Conservation (phyloP, 75 land plant species). For the Sequoiadendron giganteum region DNA sequence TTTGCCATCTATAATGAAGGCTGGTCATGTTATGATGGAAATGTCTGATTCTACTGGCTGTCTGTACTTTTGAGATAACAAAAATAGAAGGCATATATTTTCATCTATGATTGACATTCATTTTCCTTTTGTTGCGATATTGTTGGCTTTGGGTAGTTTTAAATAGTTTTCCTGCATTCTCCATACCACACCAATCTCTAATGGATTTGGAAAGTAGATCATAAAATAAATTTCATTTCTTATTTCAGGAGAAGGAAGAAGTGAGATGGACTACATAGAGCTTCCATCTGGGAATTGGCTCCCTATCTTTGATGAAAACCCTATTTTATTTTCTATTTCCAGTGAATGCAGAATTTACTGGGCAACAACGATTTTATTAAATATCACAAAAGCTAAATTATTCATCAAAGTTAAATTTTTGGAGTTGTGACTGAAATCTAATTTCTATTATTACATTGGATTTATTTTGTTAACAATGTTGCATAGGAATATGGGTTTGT, state of each 20-base stretch:
- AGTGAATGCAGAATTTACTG: no score
- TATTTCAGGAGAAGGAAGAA: constrained; percentile 31
- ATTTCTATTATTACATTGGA: no score
- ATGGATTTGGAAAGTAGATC: neutral
- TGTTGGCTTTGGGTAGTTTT: neutral
- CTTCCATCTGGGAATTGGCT: no score
- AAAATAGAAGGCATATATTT: neutral
- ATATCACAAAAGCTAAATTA: no score
- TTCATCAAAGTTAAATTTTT: no score
- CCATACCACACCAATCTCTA: neutral
- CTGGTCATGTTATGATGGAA: neutral
- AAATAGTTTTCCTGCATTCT: neutral
- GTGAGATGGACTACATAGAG: no score
- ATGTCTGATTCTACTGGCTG: neutral
- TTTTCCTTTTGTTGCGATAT: neutral
- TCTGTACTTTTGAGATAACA: neutral
- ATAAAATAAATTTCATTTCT: constrained; percentile 3
- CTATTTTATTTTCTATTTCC: no score
- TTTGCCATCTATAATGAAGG: neutral
- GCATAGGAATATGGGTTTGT: no score
- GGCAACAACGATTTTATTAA: no score
- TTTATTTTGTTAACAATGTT: no score
- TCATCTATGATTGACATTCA: neutral
- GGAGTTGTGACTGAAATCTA: no score
- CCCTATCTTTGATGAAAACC: no score